Conservation (phyloP, 768 basidiomycete genomes). For the Mycena floridula region DNA sequence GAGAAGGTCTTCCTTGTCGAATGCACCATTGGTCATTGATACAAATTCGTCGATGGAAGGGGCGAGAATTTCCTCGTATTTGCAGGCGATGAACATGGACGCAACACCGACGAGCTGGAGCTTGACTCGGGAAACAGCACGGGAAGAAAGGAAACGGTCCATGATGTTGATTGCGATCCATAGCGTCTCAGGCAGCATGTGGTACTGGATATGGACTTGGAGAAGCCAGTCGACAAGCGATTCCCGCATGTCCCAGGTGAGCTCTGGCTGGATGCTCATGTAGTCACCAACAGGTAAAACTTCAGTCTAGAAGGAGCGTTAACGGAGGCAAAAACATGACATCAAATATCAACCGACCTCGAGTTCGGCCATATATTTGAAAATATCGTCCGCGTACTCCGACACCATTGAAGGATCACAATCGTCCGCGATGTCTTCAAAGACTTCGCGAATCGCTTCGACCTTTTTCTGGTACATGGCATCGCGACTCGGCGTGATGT, state of each 20-base stretch:
- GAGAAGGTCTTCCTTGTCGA: conserved; percentile 91
- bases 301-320: conserved; percentile 48
- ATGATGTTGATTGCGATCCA: conserved; percentile 99
- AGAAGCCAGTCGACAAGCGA: conserved; percentile 97
- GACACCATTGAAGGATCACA: conserved; percentile 94
- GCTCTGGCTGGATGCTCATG: conserved; percentile 90
- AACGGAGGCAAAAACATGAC: neutral
- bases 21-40: conserved; percentile 95
- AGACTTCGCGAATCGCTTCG: conserved; percentile 62
- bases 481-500: conserved; percentile 56
- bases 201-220: conserved; percentile 96
- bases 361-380: conserved; percentile 89
- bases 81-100: conserved; percentile 98
- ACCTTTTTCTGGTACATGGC: conserved; percentile 56
- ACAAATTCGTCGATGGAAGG: conserved; percentile 98
- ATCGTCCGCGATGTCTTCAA: conserved; percentile 62
- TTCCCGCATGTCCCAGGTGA: conserved; percentile 91
- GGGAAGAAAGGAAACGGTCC: conserved; percentile 85
- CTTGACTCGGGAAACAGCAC: conserved; percentile 84
- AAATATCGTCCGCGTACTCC: conserved; percentile 98
- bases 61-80: conserved; percentile 98
- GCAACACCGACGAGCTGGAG: conserved; percentile 97
- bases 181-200: conserved; percentile 97
- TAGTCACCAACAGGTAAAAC: conserved; percentile 92
- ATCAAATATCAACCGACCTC: conserved; percentile 54